Evolutionary conservation across 768 basidiomycete species (phyloP), one percentile per base, ranked within the genome.

Genomic region (Tulasnella sp.): DNA sequence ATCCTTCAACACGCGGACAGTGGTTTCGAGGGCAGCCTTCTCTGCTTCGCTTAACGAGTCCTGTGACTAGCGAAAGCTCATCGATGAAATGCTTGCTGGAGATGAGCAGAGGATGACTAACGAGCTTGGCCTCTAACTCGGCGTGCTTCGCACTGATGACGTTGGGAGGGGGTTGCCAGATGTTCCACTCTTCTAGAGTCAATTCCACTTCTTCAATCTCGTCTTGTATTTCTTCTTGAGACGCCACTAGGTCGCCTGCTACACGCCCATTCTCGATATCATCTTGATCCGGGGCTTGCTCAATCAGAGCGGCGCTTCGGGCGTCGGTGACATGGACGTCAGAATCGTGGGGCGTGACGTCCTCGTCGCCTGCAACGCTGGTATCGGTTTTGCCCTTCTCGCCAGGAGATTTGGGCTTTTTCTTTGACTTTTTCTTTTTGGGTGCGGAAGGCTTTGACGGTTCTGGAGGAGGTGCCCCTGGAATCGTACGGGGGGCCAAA

Each of bases 1-100:
- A 57, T 92, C 91, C 23, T 78, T 81, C 12, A 94, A 70, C 64
- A 93, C 91, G 65, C 86, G 88, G 62, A 82, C 77, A 37, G 82
- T 74, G 8, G 82, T 85, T 65, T 93, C 89, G 19, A 93, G 73
- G 5, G 75, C 9, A 34, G n/a, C 52, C 37, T 39, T 60, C 19
- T 36, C 61, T 21, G 8, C 23, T 15, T 27, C 23, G 31, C 4
- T 7, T 23, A 57, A 58, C 55, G 11, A 15, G 12, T 14, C 9
- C 12, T 37, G 19, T 19, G 49, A 52, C 17, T 31, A 11, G 15
- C 56, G 32, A 37, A 31, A 59, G 19, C 17, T n/a, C n/a, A 8
- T 29, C 49, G 27, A 12, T 19, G 21, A 31, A 51, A 19, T 43
- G 21, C 17, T 17, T 1, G 15, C 19, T 25, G 56, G 21, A 43